phyloP scores from a whole-genome alignment of 768 basidiomycete species.

The Postia placenta region DNA sequence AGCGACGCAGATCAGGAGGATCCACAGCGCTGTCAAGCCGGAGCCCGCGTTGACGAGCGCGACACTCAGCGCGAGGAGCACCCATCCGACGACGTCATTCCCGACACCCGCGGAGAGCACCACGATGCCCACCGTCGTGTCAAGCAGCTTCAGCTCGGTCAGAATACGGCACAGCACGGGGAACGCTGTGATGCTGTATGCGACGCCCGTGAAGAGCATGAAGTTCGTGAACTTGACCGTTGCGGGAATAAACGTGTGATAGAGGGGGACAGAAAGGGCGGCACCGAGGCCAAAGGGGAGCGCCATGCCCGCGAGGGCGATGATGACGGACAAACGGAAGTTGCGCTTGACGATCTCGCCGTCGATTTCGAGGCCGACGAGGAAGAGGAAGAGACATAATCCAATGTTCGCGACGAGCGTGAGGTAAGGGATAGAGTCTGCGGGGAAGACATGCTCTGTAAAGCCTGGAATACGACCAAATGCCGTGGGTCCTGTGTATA shows the following conservation, averaged over 20 bases:
- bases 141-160: conserved; percentile 85
- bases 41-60: conserved; percentile 87
- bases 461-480: conserved; percentile 87
- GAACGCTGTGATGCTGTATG: conserved; percentile 84
- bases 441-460: conserved; percentile 79
- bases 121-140: conserved; percentile 88
- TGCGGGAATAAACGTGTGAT: conserved; percentile 64
- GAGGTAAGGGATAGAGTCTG: conserved; percentile 65
- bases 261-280: conserved; percentile 62
- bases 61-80: conserved; percentile 81
- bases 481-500: conserved; percentile 38
- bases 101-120: conserved; percentile 92
- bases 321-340: conserved; percentile 55
- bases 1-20: conserved; percentile 72
- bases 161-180: conserved; percentile 85
- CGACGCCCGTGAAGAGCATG: conserved; percentile 91
- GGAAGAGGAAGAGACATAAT: conserved; percentile 82
- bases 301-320: conserved; percentile 79
- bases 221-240: conserved; percentile 78
- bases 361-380: conserved; percentile 93
- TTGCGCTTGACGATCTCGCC: conserved; percentile 70
- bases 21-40: conserved; percentile 80
- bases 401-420: conserved; percentile 87
- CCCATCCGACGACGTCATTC: conserved; percentile 76
- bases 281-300: conserved; percentile 85